Conservation (phyloP, 257 asterid species). For the Hygrophila difformis region DNA sequence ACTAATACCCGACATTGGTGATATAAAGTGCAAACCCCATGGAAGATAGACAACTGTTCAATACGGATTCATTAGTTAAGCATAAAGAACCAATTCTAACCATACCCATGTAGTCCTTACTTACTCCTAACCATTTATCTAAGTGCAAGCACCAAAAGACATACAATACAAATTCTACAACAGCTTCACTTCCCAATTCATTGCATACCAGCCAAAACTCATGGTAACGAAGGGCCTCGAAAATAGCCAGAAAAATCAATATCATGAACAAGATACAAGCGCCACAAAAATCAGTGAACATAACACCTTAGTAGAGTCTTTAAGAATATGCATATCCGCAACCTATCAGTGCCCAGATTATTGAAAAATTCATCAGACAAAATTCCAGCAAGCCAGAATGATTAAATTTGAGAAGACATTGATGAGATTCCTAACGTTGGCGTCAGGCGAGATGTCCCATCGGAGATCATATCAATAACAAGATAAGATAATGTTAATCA, state of each 20-base stretch:
- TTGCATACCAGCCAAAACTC: too few relatives aligned
- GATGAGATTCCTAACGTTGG: constrained; percentile 19
- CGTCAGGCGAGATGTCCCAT: constrained; percentile 20
- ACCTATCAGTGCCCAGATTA: constrained; percentile 12
- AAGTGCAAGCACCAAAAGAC: too few relatives aligned
- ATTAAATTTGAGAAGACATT: constrained; percentile 16
- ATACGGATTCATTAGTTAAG: too few relatives aligned
- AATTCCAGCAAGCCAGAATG: constrained; percentile 21
- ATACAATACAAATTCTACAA: too few relatives aligned
- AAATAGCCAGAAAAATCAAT: neutral
- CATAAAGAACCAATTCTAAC: too few relatives aligned
- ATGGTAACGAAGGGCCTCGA: too few relatives aligned
- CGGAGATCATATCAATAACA: constrained; percentile 19
- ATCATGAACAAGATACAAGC: constrained; percentile 9
- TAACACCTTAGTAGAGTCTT: constrained; percentile 4
- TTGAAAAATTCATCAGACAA: constrained; percentile 18
- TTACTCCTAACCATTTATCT: too few relatives aligned
- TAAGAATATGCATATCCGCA: constrained; percentile 12
- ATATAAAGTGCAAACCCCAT: too few relatives aligned
- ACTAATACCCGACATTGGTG: too few relatives aligned
- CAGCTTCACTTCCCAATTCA: too few relatives aligned
- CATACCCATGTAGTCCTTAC: too few relatives aligned
- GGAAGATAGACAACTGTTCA: too few relatives aligned
- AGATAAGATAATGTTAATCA: constrained; percentile 5
- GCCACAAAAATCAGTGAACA: constrained; percentile 5